Evolutionary conservation across 1,284 basidiomycete species (phyloP).

Genomic region (Ustilago hordei): DNA sequence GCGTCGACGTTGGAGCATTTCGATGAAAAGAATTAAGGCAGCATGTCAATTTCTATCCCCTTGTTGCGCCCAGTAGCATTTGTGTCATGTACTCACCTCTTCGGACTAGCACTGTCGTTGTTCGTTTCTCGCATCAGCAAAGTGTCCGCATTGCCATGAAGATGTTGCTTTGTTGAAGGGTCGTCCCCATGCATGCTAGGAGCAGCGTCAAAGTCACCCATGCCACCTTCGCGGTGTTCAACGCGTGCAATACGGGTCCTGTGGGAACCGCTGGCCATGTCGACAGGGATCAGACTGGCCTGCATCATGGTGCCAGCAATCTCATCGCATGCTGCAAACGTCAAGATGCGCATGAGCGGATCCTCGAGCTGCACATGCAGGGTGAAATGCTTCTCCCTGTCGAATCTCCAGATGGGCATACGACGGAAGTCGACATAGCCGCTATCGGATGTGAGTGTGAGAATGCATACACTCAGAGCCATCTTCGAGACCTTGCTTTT

Average conservation of each 20-base stretch:
- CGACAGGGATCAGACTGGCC: conserved; percentile 39
- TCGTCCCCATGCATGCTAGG: neutral
- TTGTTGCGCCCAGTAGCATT: neutral
- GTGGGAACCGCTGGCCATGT: conserved; percentile 35
- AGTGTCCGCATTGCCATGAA: neutral
- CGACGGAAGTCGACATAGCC: conserved; percentile 52
- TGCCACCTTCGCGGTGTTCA: conserved; percentile 12
- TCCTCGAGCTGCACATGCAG: conserved; percentile 58
- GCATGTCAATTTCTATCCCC: neutral
- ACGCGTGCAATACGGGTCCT: conserved; percentile 25
- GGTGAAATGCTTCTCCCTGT: conserved; percentile 44
- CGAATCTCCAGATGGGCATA: conserved; percentile 47
- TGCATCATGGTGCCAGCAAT: conserved; percentile 42
- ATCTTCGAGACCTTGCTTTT: conserved; percentile 47
- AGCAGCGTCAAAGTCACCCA: conserved; percentile 1
- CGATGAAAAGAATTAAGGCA: neutral
- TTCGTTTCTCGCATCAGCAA: neutral
- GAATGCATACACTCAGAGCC: conserved; percentile 37
- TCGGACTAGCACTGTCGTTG: conserved; percentile 35
- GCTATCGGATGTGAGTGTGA: conserved; percentile 36
- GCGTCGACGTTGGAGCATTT: too few relatives aligned
- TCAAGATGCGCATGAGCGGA: conserved; percentile 59
- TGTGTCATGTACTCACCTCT: conserved; percentile 12
- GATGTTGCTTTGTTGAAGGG: neutral
- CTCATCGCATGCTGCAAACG: conserved; percentile 49